Evolutionary conservation across 345 rosid species (phyloP).

Genomic region (Corymbia maculata): DNA sequence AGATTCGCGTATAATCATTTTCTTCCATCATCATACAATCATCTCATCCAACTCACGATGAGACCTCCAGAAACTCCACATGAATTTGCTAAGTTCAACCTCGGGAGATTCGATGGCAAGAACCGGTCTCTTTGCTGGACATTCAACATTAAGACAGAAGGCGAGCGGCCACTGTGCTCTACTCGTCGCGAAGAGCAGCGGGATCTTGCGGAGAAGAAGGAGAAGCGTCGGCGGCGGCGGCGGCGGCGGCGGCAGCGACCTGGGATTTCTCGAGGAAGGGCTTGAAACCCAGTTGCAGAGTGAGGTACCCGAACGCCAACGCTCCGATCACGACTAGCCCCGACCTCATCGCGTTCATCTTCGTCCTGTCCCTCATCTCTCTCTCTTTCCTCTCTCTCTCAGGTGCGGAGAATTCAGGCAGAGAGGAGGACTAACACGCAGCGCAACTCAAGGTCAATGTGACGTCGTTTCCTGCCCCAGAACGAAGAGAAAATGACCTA

Average conservation of each 20-base stretch:
- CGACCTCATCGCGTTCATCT: constrained; percentile 38
- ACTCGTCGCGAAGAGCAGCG: background rate
- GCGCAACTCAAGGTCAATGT: fast-evolving
- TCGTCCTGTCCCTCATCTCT: constrained; percentile 1
- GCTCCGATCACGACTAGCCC: constrained; percentile 56
- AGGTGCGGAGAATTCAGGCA: background rate
- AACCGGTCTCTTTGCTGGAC: background rate
- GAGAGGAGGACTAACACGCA: background rate
- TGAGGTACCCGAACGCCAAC: constrained; percentile 63
- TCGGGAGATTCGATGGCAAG: background rate
- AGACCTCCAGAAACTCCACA: background rate
- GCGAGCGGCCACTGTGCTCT: background rate
- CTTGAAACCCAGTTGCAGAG: constrained; percentile 55
- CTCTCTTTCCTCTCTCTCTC: background rate
- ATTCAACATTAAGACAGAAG: background rate
- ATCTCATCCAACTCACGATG: background rate
- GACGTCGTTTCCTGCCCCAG: background rate
- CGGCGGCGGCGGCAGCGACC: background rate
- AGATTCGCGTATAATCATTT: background rate
- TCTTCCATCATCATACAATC: background rate
- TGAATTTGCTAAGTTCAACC: background rate
- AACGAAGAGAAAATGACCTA: background rate
- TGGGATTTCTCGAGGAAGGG: constrained; percentile 55
- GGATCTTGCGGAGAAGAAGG: background rate
- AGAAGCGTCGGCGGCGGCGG: background rate